Conservation (phyloP, 441 rosid species). For the Arabidopsis lyrata region DNA sequence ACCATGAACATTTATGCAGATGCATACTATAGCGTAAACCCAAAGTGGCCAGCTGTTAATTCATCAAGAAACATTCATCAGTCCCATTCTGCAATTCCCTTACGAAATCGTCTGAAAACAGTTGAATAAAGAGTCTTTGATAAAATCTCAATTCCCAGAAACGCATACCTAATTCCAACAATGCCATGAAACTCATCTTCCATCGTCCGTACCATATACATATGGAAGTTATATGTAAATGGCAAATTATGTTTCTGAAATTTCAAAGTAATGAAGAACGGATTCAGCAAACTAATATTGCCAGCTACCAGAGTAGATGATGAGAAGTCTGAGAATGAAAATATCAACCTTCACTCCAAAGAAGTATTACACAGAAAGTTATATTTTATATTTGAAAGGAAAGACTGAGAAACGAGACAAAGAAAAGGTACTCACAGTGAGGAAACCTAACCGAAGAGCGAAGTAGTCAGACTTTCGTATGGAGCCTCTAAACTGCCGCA, state of each 20-base stretch:
- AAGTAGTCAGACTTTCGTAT: constrained; percentile 84
- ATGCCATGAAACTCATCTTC: constrained; percentile 97
- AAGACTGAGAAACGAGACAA: not conserved
- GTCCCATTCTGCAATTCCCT: constrained; percentile 5
- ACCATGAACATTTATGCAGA: constrained; percentile 95
- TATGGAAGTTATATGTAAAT: constrained; percentile 84
- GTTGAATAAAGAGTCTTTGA: constrained; percentile 18
- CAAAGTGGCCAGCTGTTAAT: constrained; percentile 89
- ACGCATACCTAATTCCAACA: constrained; percentile 79
- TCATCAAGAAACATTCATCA: constrained; percentile 35
- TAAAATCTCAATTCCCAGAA: constrained; percentile 1
- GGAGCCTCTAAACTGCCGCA: constrained; percentile 81
- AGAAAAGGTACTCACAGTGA: constrained; percentile 67
- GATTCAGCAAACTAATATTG: constrained; percentile 9
- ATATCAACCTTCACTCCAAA: constrained; percentile 3
- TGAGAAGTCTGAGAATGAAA: not conserved
- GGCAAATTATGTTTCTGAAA: constrained; percentile 93
- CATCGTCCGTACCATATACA: constrained; percentile 96
- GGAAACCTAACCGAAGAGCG: constrained; percentile 86
- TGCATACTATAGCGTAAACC: constrained; percentile 90
- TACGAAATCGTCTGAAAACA: constrained; percentile 3
- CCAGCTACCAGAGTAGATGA: constrained; percentile 15
- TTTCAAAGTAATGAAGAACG: constrained; percentile 21
- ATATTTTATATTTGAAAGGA: not conserved
- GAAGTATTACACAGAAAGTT: not conserved